Conservation (phyloP, 306 rosid species). For the Benincasa hispida region DNA sequence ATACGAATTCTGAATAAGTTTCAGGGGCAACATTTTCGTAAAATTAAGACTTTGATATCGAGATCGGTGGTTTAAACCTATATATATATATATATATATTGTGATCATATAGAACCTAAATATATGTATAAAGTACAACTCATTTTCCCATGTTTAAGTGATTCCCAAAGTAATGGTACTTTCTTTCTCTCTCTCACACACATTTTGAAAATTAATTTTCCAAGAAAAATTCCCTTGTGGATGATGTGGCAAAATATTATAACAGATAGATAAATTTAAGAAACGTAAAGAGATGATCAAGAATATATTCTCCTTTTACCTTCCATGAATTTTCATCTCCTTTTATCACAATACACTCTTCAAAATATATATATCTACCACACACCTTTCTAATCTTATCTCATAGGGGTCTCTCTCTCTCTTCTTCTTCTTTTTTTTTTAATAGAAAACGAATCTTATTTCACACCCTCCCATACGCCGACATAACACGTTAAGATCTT, state of each 20-base stretch:
- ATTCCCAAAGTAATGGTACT: constrained; percentile 2
- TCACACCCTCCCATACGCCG: too few relatives aligned
- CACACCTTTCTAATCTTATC: background rate
- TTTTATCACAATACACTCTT: background rate
- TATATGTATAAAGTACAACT: background rate
- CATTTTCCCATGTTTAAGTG: background rate
- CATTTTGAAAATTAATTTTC: background rate
- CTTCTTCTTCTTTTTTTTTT: background rate
- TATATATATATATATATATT: too few relatives aligned
- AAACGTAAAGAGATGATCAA: constrained; percentile 3
- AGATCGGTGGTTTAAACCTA: too few relatives aligned
- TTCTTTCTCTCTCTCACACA: background rate
- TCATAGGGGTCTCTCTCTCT: background rate
- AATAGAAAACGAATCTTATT: too few relatives aligned
- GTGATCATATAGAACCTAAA: background rate
- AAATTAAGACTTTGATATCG: too few relatives aligned
- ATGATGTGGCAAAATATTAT: background rate
- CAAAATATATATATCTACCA: background rate
- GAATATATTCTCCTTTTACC: background rate
- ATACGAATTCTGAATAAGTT: too few relatives aligned
- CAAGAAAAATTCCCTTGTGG: background rate
- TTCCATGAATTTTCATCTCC: background rate
- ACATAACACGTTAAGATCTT: too few relatives aligned
- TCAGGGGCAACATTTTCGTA: too few relatives aligned
- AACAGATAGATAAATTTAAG: background rate